Percentiles rank a stretch among this genome's conserved stretches.
These are phyloP conservation scores for Nectriaceae sp. DNA, from an alignment of 2,329 filamentous ascomycete species.

Conservation along the genomic window DNA sequence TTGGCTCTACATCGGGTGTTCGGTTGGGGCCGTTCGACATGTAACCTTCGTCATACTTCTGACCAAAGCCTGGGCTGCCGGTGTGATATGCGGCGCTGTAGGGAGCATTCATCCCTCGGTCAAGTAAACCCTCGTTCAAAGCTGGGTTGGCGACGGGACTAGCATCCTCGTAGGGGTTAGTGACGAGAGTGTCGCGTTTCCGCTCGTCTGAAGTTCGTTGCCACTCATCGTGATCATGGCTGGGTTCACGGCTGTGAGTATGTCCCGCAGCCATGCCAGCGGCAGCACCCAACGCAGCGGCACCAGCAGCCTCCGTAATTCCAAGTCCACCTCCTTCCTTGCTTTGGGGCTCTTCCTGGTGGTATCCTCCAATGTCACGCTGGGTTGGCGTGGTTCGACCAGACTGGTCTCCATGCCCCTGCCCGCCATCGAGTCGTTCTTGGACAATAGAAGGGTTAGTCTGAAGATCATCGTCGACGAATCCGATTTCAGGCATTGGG, in stretches of 20 bases:
- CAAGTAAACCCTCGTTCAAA: constrained; percentile 52
- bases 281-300: constrained; percentile 54
- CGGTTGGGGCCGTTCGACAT: constrained; percentile 72
- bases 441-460: constrained; percentile 86
- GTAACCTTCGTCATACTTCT: constrained; percentile 83
- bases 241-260: constrained; percentile 53
- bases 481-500: constrained; percentile 77
- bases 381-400: constrained; percentile 55
- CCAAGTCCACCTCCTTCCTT: constrained; percentile 45
- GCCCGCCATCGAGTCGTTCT: constrained; percentile 64
- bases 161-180: constrained; percentile 67
- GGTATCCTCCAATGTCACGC: constrained; percentile 27
- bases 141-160: constrained; percentile 62
- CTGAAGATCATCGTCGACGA: constrained; percentile 66
- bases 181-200: constrained; percentile 67
- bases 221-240: constrained; percentile 65
- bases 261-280: constrained; percentile 42
- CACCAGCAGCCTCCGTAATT: constrained; percentile 54
- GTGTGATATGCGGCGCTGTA: constrained; percentile 52
- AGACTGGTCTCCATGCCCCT: constrained; percentile 50
- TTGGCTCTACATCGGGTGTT: constrained; percentile 52
- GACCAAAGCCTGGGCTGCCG: constrained; percentile 58
- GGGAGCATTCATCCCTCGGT: constrained; percentile 38
- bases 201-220: constrained; percentile 61
- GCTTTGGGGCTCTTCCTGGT: constrained; percentile 30